Evolutionary conservation across 2,329 filamentous ascomycete genomes (phyloP), one percentile per base, ranked within the genome.

Genomic region (Aspergillus carbonarius): DNA sequence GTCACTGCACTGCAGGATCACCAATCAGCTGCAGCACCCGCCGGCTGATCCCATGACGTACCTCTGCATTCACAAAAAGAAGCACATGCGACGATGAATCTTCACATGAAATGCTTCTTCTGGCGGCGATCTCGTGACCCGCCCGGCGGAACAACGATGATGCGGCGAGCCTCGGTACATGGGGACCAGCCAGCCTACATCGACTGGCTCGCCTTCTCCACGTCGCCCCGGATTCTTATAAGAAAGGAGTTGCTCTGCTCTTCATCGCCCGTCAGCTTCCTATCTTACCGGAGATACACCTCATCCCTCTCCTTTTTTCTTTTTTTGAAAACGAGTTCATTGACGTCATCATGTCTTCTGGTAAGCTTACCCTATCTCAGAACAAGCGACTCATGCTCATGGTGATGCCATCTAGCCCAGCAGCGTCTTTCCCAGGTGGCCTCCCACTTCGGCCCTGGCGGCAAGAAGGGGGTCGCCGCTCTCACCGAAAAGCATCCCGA

Each of bases 391-490:
- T 62, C 23, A 34, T 51, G 50, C 58, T 57, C 17, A 54, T 48
- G 61, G 54, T 15, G 30, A 46, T 27, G 13, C 27, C 20, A 3
- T 60, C 13, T 62, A 85, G 83, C 83, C 61, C 81, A 83, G 68
- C 80, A 84, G 66, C 84, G 85, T 68, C 81, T 88, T 51, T 79
- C 78, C 60, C 84, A 87, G 72, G 82, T 88, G 60, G 77, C 81
- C 55, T 80, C 80, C 64, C 85, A 88, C 70, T 76, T 87, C 64
- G 72, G 75, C 59, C 71, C 77, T n/a, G 65, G 68, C 39, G 64
- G 66, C 61, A 69, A 72, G 65, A 72, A 72, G 62, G 74, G 74
- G 51, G 68, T 63, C 47, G 67, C 72, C 51, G 68, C 68, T 49
- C 62, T 78, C 65, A 72, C 70, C 49, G 72, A 75, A 53, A 78